Conservation (phyloP, 1,139 yeast species). For the Pichia sp. region DNA sequence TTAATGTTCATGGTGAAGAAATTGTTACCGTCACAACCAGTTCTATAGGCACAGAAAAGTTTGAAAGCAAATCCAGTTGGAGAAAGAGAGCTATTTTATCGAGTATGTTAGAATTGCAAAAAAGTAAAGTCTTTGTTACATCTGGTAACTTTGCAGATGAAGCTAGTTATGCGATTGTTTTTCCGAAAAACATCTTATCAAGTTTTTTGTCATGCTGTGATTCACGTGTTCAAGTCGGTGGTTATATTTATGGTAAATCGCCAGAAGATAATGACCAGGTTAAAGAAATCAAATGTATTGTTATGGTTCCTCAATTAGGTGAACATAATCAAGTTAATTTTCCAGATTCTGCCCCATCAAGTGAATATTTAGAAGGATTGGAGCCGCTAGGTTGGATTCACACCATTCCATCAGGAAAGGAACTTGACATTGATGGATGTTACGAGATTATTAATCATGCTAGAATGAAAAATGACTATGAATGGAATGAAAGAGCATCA, state of each 20-base stretch:
- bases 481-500: conserved; percentile 39
- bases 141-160: conserved; percentile 51
- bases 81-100: conserved; percentile 79
- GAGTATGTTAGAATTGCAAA: conserved; percentile 62
- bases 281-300: conserved; percentile 72
- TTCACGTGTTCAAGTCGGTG: conserved; percentile 77
- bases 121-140: conserved; percentile 71
- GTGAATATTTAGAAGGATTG: conserved; percentile 37
- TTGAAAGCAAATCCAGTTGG: conserved; percentile 89
- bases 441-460: conserved; percentile 64
- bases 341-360: conserved; percentile 41
- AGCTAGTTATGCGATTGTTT: conserved; percentile 57
- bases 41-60: conserved; percentile 77
- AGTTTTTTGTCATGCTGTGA: conserved; percentile 80
- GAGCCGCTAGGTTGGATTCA: conserved; percentile 79
- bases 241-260: conserved; percentile 67
- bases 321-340: conserved; percentile 59
- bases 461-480: conserved; percentile 34
- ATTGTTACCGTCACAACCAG: conserved; percentile 91
- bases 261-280: conserved; percentile 65
- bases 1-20: conserved; percentile 93
- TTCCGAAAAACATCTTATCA: conserved; percentile 76
- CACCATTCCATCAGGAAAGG: conserved; percentile 61
- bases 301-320: conserved; percentile 85
- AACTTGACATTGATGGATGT: conserved; percentile 46